Base-by-base conservation (phyloP, 352 stramenopile species). In the Aphanomyces invadans region DNA sequence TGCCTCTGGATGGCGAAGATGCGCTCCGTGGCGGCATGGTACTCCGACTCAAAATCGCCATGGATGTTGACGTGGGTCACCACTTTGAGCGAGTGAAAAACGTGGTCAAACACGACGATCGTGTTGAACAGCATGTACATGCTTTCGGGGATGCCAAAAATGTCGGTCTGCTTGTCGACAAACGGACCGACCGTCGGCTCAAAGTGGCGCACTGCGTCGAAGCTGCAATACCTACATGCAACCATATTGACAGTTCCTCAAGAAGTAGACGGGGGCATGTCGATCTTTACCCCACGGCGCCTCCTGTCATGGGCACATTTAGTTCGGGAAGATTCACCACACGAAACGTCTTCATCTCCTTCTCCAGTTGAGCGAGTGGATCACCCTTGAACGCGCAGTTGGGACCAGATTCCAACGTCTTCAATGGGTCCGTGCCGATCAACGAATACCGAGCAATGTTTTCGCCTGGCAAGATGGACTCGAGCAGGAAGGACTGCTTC, bases 81-180 rank as follows among this genome's bases (percentile, higher is more conserved):
- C 54, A 95, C 83, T 77, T 93, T 93, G 71, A 95, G 76, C 73
- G 87, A 90, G 74, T 95, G 86, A 70, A 92, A 92, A 9, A 93
- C 86, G 73, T 95, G 87, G 72, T 95, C 87, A 69, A 95, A 95
- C 32, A 95, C 85, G 45, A 95, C 81, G 44, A 94, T 77, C 59
- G 86, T 94, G 73, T 95, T 81, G 46, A 93, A 93, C 66, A 95
- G 84, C 87, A 95, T 95, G 73, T 93, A 95, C 69, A 93, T 88
- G 68, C 84, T 92, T 73, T 95, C 87, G 17, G 87, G 87, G 21
- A 94, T 81, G 31, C 87, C 65, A 17, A 95, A 70, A 62, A 93
- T 78, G 65, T 95, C 86, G 49, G 75, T 78, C 65, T 95, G 87
- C 7, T 72, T 70, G 26, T 83, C 81, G 36, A 95, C 76, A 60